Evolutionary conservation across 345 rosid genomes (phyloP).

Genomic region (Syzygium grande): DNA sequence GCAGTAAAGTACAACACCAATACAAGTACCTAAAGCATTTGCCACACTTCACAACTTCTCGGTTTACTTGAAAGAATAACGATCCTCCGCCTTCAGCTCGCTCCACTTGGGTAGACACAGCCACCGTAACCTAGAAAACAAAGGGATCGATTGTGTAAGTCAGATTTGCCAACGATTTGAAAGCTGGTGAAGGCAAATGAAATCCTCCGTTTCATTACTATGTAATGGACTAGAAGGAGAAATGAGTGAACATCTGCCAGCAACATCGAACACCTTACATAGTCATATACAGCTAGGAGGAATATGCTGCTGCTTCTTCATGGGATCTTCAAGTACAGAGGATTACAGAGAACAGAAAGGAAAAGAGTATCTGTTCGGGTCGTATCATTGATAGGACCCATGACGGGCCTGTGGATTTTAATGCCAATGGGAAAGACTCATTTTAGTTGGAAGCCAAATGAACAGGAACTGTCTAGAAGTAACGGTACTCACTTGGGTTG

Average conservation of each 20-base stretch:
- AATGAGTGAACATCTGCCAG: background rate
- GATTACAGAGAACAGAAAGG: background rate
- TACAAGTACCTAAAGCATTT: background rate
- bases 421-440: background rate
- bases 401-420: background rate
- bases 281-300: background rate
- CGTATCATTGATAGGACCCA: too few species aligned
- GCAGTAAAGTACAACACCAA: background rate
- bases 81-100: conserved; percentile 2
- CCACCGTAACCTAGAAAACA: conserved; percentile 19
- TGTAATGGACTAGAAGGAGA: background rate
- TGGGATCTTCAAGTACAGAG: background rate
- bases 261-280: background rate
- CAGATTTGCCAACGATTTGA: background rate
- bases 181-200: background rate
- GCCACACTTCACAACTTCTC: background rate
- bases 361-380: background rate
- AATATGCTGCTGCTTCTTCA: background rate
- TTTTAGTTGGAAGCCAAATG: background rate
- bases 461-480: background rate
- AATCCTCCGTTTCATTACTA: background rate
- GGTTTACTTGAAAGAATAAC: background rate
- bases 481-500: conserved; percentile 58
- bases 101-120: conserved; percentile 34
- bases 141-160: background rate